Base-by-base conservation (phyloP, 139 green algal species). In the Nannochloris sp. region DNA sequence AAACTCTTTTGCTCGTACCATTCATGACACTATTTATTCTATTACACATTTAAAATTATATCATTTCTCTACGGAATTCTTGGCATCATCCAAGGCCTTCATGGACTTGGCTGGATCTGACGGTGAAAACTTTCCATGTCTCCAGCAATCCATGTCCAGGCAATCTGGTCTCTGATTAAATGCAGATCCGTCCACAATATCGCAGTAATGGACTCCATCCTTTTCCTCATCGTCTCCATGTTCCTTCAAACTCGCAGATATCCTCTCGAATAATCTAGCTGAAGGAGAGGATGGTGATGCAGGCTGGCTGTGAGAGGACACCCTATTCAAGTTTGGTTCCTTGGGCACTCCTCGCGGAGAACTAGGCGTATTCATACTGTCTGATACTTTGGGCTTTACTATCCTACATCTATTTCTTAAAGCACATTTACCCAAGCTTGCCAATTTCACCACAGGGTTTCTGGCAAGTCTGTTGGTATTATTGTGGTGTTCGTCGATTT, bases 161-260 rank as follows among this genome's bases (percentile, higher is more conserved):
- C 12, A 18, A 25, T 58, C 57, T 27, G 57, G 23, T 27, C 57
- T 27, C 0, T 64, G 40, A 19, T 64, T 64, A 16, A 57, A 51
- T 9, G 57, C 57, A 16, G 57, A 64, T 9, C 40, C 21, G 12
- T 64, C 57, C 7, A 64, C 57, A 4, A 27, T 64, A 51, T 27
- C 19, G 3, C 57, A 64, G n/a, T 23, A 64, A 27, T 51, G 19
- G 8, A 25, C 19, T 18, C 12, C n/a, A 18, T 57, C 43, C n/a
- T 64, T 31, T 51, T 56, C 57, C 14, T 25, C n/a, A 4, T 58
- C 57, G 2, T 58, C n/a, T 6, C 57, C 57, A 15, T 51, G 12
- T 50, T 64, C 57, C 57, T 44, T 27, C 43, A 64, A 16, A 18
- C 23, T 50, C 5, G 57, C 19, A 16, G 23, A 64, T 25, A 64